Percentiles rank a stretch among this genome's conserved stretches.
Conservation (phyloP, 805 yeast species). For the Yarrowia porcina region DNA sequence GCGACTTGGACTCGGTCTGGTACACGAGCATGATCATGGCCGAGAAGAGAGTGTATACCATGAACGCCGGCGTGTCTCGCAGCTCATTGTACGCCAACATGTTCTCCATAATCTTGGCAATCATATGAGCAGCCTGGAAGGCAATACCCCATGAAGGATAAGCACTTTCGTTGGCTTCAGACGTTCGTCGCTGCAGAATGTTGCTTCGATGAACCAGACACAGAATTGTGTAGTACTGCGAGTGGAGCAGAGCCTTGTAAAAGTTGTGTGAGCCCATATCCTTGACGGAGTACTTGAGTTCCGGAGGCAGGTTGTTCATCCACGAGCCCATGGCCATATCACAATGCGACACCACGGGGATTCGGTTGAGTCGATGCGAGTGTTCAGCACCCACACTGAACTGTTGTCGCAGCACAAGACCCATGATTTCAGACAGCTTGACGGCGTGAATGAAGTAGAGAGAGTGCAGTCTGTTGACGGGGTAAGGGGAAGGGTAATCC, state of each 20-base stretch:
- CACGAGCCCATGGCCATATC: constrained; percentile 75
- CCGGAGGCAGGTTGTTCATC: constrained; percentile 64
- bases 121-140: constrained; percentile 76
- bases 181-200: constrained; percentile 41
- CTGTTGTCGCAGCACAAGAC: constrained; percentile 65
- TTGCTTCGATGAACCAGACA: constrained; percentile 70
- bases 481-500: constrained; percentile 42
- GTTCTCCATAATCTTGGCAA: constrained; percentile 59
- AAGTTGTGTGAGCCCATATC: constrained; percentile 54
- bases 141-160: constrained; percentile 80
- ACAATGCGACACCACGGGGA: constrained; percentile 56
- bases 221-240: constrained; percentile 70
- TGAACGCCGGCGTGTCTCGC: constrained; percentile 54
- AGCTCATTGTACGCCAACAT: constrained; percentile 50
- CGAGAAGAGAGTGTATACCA: constrained; percentile 56
- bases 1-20: constrained; percentile 50
- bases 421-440: constrained; percentile 67
- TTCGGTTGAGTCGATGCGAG: constrained; percentile 42
- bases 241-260: constrained; percentile 56
- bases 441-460: constrained; percentile 60
- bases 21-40: constrained; percentile 71
- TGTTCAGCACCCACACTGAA: constrained; percentile 65
- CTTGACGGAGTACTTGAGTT: constrained; percentile 58
- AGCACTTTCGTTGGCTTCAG: constrained; percentile 26
- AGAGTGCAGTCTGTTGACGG: constrained; percentile 49